Evolutionary conservation across 352 stramenopile species (phyloP).

Genomic region (Bremia lactucae): DNA sequence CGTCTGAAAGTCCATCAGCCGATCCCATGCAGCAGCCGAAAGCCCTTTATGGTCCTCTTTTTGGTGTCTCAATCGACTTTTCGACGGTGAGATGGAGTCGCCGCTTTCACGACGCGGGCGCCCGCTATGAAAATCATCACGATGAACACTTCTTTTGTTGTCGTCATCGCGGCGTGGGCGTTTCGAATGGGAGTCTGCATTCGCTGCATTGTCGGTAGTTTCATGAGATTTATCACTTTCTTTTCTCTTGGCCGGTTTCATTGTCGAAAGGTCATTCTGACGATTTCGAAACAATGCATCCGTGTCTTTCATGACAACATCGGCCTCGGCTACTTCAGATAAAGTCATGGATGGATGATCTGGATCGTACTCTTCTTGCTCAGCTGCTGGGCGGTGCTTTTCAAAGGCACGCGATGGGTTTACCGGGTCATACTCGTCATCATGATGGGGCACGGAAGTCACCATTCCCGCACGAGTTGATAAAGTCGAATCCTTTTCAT

Average conservation of each 20-base stretch:
- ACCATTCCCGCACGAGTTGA: background rate
- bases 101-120: conserved; percentile 18
- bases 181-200: conserved; percentile 12
- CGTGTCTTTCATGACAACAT: conserved; percentile 16
- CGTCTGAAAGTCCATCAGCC: conserved; percentile 64
- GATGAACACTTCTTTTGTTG: conserved; percentile 6
- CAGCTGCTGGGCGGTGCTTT: background rate
- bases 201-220: conserved; percentile 1
- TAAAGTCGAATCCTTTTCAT: conserved; percentile 19
- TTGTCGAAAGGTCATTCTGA: background rate
- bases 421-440: conserved; percentile 36
- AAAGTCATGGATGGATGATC: conserved; percentile 26
- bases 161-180: conserved; percentile 7
- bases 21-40: conserved; percentile 53
- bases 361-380: conserved; percentile 32
- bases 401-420: background rate
- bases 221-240: conserved; percentile 6
- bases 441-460: conserved; percentile 15
- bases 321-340: conserved; percentile 1
- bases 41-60: conserved; percentile 45
- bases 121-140: conserved; percentile 12
- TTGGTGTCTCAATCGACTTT: conserved; percentile 11
- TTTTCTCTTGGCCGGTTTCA: conserved; percentile 20
- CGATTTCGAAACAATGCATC: background rate
- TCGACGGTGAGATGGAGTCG: conserved; percentile 14